Conservation (phyloP, 169 alveolate species). For the Amoebophrya sp. region DNA sequence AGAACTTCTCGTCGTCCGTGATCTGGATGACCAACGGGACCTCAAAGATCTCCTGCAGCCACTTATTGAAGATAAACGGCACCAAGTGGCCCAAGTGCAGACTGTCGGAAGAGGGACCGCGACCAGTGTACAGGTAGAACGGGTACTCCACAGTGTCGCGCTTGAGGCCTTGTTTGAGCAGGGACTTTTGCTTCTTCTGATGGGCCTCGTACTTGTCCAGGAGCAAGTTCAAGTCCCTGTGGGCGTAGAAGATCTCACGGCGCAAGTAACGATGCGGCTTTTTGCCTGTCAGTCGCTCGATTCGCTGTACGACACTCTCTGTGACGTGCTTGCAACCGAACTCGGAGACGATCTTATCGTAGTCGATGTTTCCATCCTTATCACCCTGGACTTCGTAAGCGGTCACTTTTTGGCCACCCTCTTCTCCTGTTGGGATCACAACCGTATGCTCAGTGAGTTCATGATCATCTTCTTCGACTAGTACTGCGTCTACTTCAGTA, state of each 20-base stretch:
- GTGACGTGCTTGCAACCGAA: neutral
- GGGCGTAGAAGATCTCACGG: conserved; percentile 93
- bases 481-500: no score
- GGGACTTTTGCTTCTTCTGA: no score
- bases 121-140: conserved; percentile 93
- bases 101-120: conserved; percentile 95
- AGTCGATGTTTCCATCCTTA: neutral
- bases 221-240: conserved; percentile 84
- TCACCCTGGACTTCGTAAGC: neutral
- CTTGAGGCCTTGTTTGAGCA: no score
- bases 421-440: no score
- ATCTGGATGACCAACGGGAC: conserved; percentile 93
- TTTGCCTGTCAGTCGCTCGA: conserved; percentile 35
- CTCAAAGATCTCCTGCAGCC: conserved; percentile 88
- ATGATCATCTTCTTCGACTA: no score
- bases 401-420: no score
- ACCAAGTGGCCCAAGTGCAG: conserved; percentile 90
- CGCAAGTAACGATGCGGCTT: conserved; percentile 78
- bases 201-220: conserved; percentile 76
- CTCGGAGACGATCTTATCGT: neutral
- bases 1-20: conserved; percentile 96
- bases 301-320: neutral
- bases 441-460: no score
- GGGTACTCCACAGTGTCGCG: no score
- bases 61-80: conserved; percentile 91